Evolutionary conservation across 2,329 filamentous ascomycete species (phyloP), one percentile per base, ranked within the genome.

Genomic region (Ophiocordyceps camponoti-leonardi): DNA sequence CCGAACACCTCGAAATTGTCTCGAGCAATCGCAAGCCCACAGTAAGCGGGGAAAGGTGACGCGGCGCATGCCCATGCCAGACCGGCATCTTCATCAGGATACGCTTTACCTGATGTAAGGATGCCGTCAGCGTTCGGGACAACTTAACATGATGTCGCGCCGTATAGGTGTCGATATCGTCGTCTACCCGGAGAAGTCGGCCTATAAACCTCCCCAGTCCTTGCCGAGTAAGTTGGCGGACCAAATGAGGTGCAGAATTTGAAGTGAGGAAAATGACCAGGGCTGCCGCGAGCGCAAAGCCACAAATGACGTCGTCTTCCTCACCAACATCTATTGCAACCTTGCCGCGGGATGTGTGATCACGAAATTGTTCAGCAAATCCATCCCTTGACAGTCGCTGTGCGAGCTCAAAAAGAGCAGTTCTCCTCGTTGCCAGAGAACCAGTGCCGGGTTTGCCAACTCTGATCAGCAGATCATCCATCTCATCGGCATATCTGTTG

Each of bases 351-450:
- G 83, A 76, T 7, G 78, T 77, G 51, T 86, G 80, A 49, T 87
- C 80, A 19, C 83, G 71, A 53, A 94, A 87, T 49, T 83, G 79
- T 18, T 70, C 68, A 26, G 76, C 66, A 53, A 84, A 87, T 1
- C 67, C 67, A 53, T 79, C 78, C 44, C 80, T 67, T 43, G 72
- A 70, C 40, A 81, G 65, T 53, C 76, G 78, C 41, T 71, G 67
- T 1, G 71, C 71, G 40, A 82, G 58, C 50, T 82, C 77, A 5
- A 81, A 60, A 40, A 82, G 61, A 1, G 75, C 75, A 45, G 71
- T 70, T 45, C 77, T 67, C 50, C 78, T 66, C 54, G 74, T 65
- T 0, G 74, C 75, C 4, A 66, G 64, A 7, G 68, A 58, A 33
- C 67, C 64, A 14, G 56, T 53, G 23, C 60, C 62, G 0, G 75